Conservation (phyloP, 768 basidiomycete species). For the Pulveroboletus sp. region DNA sequence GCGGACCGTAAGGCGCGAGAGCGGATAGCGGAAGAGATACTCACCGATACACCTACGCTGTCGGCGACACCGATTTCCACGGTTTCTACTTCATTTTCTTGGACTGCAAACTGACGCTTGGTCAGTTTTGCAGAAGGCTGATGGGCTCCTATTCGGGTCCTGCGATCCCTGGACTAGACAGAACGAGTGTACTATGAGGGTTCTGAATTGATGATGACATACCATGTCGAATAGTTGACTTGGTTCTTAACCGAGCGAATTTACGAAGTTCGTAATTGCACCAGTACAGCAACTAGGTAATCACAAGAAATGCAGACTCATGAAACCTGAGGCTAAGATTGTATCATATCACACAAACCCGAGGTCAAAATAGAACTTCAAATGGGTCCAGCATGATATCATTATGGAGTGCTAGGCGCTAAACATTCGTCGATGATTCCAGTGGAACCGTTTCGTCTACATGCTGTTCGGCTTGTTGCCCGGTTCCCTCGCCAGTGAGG, state of each 20-base stretch:
- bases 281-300: too few species aligned
- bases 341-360: neutral
- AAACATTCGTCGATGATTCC: conserved; percentile 6
- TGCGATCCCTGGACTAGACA: conserved; percentile 34
- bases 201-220: neutral
- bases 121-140: conserved; percentile 47
- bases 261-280: too few species aligned
- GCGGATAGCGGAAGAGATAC: conserved; percentile 3
- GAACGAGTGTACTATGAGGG: conserved; percentile 7
- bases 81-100: conserved; percentile 46
- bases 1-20: neutral
- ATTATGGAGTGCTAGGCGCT: too few species aligned
- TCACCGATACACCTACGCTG: conserved; percentile 39
- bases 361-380: neutral
- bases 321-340: neutral
- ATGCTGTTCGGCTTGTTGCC: conserved; percentile 1
- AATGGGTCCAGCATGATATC: neutral
- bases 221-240: conserved; percentile 17
- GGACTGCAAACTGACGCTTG: conserved; percentile 48
- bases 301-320: too few species aligned
- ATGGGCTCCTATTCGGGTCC: conserved; percentile 45
- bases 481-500: neutral
- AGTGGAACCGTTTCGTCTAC: conserved; percentile 7
- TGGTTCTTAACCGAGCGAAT: too few species aligned
- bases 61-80: conserved; percentile 41